Conservation (phyloP, 306 rosid genomes). For the Begonia fuchsioides region DNA sequence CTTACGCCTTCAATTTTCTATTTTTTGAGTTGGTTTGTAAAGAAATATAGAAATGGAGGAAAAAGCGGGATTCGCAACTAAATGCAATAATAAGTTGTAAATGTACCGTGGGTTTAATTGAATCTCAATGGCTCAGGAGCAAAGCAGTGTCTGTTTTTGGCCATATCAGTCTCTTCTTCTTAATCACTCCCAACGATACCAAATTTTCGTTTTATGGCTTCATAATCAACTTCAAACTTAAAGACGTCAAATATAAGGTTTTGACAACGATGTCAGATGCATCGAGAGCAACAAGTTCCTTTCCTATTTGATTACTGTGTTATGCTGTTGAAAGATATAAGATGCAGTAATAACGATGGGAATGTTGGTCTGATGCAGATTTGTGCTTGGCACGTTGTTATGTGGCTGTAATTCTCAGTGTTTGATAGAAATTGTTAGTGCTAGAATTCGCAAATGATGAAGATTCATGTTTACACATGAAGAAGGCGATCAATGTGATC, state of each 20-base stretch:
- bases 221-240: slow-evolving; percentile 4
- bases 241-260: neutral
- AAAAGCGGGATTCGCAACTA: neutral
- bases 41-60: slow-evolving; percentile 9
- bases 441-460: no score
- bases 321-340: no score
- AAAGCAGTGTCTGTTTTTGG: slow-evolving; percentile 3
- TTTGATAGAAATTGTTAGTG: no score
- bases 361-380: no score
- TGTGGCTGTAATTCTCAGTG: no score
- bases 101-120: slow-evolving; percentile 16
- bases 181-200: slow-evolving; percentile 3
- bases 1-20: slow-evolving; percentile 23
- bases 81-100: slow-evolving; percentile 14
- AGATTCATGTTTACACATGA: no score
- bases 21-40: slow-evolving; percentile 33
- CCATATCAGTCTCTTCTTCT: slow-evolving; percentile 5
- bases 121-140: slow-evolving; percentile 13
- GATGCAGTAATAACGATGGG: no score
- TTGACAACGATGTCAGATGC: no score
- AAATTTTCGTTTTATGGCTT: neutral
- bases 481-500: no score
- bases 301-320: no score
- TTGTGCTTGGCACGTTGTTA: no score
- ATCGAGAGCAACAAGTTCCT: no score